Evolutionary conservation across 495 filamentous ascomycete genomes (phyloP), one percentile per base, ranked within the genome.

Genomic region (Xylaria grammica): DNA sequence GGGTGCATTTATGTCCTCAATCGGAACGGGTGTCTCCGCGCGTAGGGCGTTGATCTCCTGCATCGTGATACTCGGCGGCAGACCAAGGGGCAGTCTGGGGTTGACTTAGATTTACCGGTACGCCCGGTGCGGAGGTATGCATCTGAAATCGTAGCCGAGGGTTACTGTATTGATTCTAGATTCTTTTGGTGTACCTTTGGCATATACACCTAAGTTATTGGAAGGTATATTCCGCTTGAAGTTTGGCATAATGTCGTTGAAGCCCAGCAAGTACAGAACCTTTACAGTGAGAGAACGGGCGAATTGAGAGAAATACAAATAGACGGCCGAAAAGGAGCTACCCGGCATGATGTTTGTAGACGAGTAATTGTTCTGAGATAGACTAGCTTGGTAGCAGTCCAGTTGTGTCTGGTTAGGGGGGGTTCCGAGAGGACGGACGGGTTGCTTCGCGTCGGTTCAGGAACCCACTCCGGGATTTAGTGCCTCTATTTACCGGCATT

Each of bases 341-440:
- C 19, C 4, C 7, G 40, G 19, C 17, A 60, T 10, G 20, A 24
- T 24, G 30, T 27, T 38, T 51, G 58, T 60, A 60, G 40, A 40
- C 1, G 20, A 19, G 17, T 29, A 11, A 10, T n/a, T 50, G 20
- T 38, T 60, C 45, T n/a, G 17, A 50, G 22, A 38, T 17, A 9
- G 5, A 49, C 19, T 2, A 38, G 19, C 32, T 10, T 50, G 11
- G 20, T 60, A 51, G 7, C 11, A 45, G 11, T 38, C 32, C 7
- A 26, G 1, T 6, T 19, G 20, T 8, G 19, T 10, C n/a, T 40
- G 22, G 3, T 40, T n/a, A 51, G 22, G 29, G 20, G 50, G 27
- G 44, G 50, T 29, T 10, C 58, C 58, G 58, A 51, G 32, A 29
- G 22, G 20, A 51, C 58, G 58, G 57, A 34, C 32, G n/a, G 11